Base-by-base conservation (phyloP, 371 early-diverging fungal species). In the Lichtheimia ornata region DNA sequence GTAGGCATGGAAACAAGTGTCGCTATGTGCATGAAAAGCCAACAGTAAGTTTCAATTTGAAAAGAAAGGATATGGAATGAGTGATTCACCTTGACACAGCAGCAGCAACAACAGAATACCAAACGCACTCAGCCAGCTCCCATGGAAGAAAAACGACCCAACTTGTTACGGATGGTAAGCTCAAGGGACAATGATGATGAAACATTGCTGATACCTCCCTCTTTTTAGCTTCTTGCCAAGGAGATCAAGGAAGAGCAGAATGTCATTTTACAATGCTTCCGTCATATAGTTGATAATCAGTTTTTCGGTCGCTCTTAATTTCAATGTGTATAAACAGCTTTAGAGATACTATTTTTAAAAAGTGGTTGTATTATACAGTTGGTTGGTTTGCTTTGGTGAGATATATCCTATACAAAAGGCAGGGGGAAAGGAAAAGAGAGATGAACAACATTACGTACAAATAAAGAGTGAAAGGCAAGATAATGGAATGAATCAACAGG, bases 191-290 rank as follows among this genome's bases (percentile, higher is more conserved):
- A 35, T 13, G 17, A 6, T 55, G 11, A 14, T 4, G 25, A 5
- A 35, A 25, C 20, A 56, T 20, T 3, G 9, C 27, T 22, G 25
- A 56, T n/a, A 43, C 18, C 17, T 22, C 3, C 18, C 17, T 22
- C 3, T 25, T 44, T 1, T 24, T 28, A 56, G 57, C 28, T 56
- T 14, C 45, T 56, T 13, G 12, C 43, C 20, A 56, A 45, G n/a
- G 57, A 56, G 45, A 82, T 85, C 53, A 70, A 66, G 5, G 64
- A 77, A n/a, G 85, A 85, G 52, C 75, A 79, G 57, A 85, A 73
- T 61, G 69, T 72, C 15, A 68, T 85, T 15, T 45, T 85, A 40
- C 83, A 85, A 50, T 76, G 77, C 45, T 62, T 79, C 41, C 70
- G 79, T 5, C 71, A 76, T 59, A 74, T 79, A 42, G 61, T 64